Base-by-base conservation (phyloP, 352 stramenopile genomes). In the Phytopythium sindhum region DNA sequence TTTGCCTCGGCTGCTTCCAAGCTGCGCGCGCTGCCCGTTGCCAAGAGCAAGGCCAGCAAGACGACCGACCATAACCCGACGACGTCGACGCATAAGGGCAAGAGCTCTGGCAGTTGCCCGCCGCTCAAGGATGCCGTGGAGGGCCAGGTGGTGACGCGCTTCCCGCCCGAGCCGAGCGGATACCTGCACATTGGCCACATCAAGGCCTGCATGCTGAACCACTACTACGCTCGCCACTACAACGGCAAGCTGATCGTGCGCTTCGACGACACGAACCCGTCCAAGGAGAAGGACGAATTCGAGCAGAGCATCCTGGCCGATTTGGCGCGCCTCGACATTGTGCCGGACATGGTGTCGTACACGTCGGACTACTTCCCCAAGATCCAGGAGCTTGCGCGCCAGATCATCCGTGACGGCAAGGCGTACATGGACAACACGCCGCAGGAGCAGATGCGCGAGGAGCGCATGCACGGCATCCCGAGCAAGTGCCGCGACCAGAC, bases 261-360 rank as follows among this genome's bases (percentile, higher is more conserved):
- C 28, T 99, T 99, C 66, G 98, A 99, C 79, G 98, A 99, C 85
- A 99, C 98, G 33, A 99, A 99, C 80, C 98, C 98, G 17, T 96
- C 82, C 68, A 99, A 99, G 77, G 98, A 99, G 86, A 99, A 99
- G 80, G 96, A 98, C 60, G 98, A 99, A 78, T 99, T 98, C 66
- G 97, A 99, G 80, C 86, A 98, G 67, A 97, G 81, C 67, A 98
- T 98, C 71, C 64, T 98, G 29, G 67, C 89, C 26, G 95, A 98
- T 66, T 69, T 99, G 14, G 83, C 81, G 63, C 76, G 77, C 2
- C 77, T 98, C 35, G 88, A 93, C 61, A 89, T 93, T 44, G 78
- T 89, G 48, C 78, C 81, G 2, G 81, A 93, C 64, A 63, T 81
- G 26, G 81, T 96, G 14, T 98, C 90, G n/a, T 98, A 99, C 78